phyloP scores from a whole-genome alignment of 805 yeast genomes.

The Metschnikowia aberdeeniae region DNA sequence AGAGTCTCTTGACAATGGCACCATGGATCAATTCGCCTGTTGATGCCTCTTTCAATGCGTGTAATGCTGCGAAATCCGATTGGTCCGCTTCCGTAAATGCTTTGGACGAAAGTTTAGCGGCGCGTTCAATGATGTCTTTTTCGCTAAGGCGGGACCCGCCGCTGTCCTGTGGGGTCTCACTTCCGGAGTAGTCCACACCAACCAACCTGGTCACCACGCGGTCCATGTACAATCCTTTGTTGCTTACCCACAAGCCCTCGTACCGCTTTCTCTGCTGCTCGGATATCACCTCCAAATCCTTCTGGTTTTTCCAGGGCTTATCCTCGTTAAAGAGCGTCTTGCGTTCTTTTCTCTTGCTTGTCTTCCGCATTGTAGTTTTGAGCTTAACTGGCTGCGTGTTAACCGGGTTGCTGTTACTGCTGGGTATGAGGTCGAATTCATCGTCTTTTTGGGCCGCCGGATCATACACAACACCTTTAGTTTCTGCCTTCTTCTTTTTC shows the following conservation, averaged over 20 bases:
- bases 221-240: constrained; percentile 61
- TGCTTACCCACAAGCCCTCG: constrained; percentile 92
- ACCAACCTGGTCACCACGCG: constrained; percentile 27
- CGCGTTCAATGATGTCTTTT: constrained; percentile 16
- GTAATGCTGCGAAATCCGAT: constrained; percentile 26
- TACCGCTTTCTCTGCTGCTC: constrained; percentile 79
- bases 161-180: constrained; percentile 3
- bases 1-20: constrained; percentile 67
- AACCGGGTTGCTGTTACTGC: constrained; percentile 2
- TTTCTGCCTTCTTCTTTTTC: constrained; percentile 6
- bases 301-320: constrained; percentile 92
- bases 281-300: constrained; percentile 47
- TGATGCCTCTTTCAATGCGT: constrained; percentile 26
- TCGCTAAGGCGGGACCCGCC: constrained; percentile 15
- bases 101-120: constrained; percentile 26
- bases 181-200: constrained; percentile 29
- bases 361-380: constrained; percentile 50
- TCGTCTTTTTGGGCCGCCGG: constrained; percentile 5
- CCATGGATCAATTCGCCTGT: constrained; percentile 45
- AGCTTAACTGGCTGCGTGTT: constrained; percentile 31
- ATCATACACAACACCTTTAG: constrained; percentile 9
- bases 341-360: constrained; percentile 34
- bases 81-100: constrained; percentile 19
- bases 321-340: constrained; percentile 66
- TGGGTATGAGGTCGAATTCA: constrained; percentile 5